Evolutionary conservation across 139 green algal genomes (phyloP).

Genomic region (Pleodorina starrii): DNA sequence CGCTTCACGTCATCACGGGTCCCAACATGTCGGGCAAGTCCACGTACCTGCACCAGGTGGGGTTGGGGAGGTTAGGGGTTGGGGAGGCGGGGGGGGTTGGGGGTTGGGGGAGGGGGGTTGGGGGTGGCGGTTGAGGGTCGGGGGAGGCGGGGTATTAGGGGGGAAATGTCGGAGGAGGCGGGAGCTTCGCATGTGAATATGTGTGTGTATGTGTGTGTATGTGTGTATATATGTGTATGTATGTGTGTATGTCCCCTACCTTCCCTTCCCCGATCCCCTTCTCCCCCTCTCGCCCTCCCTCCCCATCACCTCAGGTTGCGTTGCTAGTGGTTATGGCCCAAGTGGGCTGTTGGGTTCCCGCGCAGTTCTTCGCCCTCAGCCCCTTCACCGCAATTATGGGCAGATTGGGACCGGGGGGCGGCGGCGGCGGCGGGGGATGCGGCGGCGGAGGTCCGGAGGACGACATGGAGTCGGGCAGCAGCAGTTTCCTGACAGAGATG

Average conservation of each 20-base stretch:
- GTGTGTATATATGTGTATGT: no score
- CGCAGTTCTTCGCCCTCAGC: slow-evolving; percentile 59
- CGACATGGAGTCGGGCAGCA: slow-evolving; percentile 84
- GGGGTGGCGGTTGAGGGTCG: no score
- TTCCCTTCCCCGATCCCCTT: no score
- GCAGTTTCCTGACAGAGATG: slow-evolving; percentile 89
- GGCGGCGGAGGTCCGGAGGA: slow-evolving; percentile 65
- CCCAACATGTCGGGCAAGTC: slow-evolving; percentile 90
- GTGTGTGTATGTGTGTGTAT: no score
- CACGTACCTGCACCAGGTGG: slow-evolving; percentile 85
- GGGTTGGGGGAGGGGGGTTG: no score
- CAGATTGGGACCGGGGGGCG: neutral
- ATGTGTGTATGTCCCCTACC: no score
- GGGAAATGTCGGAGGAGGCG: no score
- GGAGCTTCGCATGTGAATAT: no score
- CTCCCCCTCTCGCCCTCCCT: no score
- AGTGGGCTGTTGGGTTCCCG: slow-evolving; percentile 84
- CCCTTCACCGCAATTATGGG: slow-evolving; percentile 74
- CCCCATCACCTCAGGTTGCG: slow-evolving; percentile 73
- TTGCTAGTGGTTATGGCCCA: slow-evolving; percentile 86
- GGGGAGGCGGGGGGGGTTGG: no score
- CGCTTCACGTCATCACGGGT: slow-evolving; percentile 84
- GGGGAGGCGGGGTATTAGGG: no score
- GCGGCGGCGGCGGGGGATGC: neutral
- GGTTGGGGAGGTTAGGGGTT: no score